These are phyloP conservation scores for Dictyophora rubrovolvata DNA, from an alignment of 768 basidiomycete species.

Conservation along the genomic window DNA sequence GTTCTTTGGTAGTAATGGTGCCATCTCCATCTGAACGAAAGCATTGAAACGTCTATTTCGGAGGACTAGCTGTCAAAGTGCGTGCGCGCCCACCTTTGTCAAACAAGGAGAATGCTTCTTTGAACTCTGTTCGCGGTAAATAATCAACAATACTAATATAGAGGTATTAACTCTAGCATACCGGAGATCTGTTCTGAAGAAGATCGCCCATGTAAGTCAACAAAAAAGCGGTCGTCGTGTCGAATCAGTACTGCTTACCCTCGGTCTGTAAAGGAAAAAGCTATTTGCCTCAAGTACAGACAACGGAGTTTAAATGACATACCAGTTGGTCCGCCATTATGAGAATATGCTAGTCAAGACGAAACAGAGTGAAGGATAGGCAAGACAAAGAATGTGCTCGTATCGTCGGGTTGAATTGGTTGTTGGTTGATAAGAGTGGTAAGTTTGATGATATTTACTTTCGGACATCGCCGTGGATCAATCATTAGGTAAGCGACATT, in stretches of 20 bases:
- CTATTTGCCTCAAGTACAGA: not conserved
- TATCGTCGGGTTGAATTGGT: not conserved
- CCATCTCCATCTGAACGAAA: conserved; percentile 68
- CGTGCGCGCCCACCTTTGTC: conserved; percentile 69
- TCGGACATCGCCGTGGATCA: not conserved
- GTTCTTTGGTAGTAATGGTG: conserved; percentile 83
- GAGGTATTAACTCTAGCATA: conserved; percentile 25
- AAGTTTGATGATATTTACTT: not conserved
- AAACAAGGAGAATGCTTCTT: conserved; percentile 97
- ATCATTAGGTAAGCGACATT: not conserved
- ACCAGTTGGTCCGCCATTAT: conserved; percentile 48
- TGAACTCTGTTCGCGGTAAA: conserved; percentile 61
- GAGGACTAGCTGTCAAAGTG: not conserved
- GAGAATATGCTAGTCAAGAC: not conserved
- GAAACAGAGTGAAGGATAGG: conserved; percentile 4
- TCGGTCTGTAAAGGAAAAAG: conserved; percentile 34
- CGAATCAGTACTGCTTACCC: conserved; percentile 30
- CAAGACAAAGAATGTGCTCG: not conserved
- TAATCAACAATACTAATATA: not conserved
- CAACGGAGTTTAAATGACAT: conserved; percentile 16
- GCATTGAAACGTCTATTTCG: not conserved
- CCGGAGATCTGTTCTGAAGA: conserved; percentile 80
- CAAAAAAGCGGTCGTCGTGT: not conserved
- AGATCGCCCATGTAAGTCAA: conserved; percentile 13
- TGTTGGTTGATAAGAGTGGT: not conserved